Evolutionary conservation across 2,329 filamentous ascomycete species (phyloP).

Genomic region (Diaporthe vaccinii): DNA sequence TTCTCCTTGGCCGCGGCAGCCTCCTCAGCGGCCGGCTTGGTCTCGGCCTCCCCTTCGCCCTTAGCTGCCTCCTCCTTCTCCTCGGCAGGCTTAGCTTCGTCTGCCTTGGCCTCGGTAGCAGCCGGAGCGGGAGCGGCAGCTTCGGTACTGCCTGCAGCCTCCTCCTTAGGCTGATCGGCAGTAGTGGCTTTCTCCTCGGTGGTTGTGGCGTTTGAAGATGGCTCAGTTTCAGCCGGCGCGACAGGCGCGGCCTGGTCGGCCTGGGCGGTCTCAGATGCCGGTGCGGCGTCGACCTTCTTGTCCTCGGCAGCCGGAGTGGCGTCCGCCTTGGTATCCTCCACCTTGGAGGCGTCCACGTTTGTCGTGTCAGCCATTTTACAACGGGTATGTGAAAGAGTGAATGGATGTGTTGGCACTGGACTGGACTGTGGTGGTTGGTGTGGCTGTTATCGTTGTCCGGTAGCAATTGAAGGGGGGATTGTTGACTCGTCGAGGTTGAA

Average conservation of each 20-base stretch:
- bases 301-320: background rate
- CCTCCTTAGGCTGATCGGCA: background rate
- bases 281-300: slow-evolving; percentile 7
- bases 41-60: background rate
- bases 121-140: background rate
- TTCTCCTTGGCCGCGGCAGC: slow-evolving; percentile 7
- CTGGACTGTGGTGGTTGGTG: background rate
- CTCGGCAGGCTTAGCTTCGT: slow-evolving; percentile 14
- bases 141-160: background rate
- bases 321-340: slow-evolving; percentile 10
- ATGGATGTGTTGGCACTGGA: slow-evolving; percentile 5
- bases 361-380: slow-evolving; percentile 35
- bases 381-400: slow-evolving; percentile 26
- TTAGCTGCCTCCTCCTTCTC: slow-evolving; percentile 14
- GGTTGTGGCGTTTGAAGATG: slow-evolving; percentile 12
- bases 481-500: slow-evolving; percentile 18
- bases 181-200: slow-evolving; percentile 11
- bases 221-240: slow-evolving; percentile 14
- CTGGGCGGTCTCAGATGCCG: slow-evolving; percentile 13
- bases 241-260: background rate
- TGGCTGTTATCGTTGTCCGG: slow-evolving; percentile 2
- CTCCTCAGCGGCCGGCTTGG: slow-evolving; percentile 16
- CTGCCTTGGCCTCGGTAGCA: background rate
- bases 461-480: background rate
- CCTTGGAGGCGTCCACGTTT: slow-evolving; percentile 21